phyloP scores from a whole-genome alignment of 306 rosid genomes.

The Quercus cerris region DNA sequence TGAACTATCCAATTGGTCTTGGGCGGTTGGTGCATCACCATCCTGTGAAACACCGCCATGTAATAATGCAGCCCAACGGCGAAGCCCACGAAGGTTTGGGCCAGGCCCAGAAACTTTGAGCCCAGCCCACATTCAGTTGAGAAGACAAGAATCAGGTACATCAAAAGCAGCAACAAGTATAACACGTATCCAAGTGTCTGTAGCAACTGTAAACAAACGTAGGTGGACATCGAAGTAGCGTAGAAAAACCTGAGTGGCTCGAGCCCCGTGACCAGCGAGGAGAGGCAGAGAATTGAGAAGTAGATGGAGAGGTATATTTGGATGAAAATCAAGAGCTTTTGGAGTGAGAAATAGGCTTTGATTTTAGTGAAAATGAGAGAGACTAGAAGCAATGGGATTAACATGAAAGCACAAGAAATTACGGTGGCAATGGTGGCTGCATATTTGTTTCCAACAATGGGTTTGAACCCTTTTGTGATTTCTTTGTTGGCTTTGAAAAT shows the following conservation, averaged over 20 bases:
- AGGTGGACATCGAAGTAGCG: constrained; percentile 77
- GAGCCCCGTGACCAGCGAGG: constrained; percentile 58
- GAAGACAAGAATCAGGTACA: constrained; percentile 76
- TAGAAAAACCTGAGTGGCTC: constrained; percentile 87
- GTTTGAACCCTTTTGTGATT: constrained; percentile 70
- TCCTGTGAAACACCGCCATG: constrained; percentile 83
- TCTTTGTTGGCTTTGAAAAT: constrained; percentile 67
- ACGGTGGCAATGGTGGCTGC: constrained; percentile 72
- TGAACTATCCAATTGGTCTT: constrained; percentile 87
- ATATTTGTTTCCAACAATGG: constrained; percentile 78
- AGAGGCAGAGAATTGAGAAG: constrained; percentile 70
- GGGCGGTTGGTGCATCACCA: constrained; percentile 69
- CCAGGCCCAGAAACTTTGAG: constrained; percentile 66
- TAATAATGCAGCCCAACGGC: constrained; percentile 81
- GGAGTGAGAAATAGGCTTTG: constrained; percentile 90
- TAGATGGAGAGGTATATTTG: constrained; percentile 86
- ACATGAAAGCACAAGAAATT: constrained; percentile 54
- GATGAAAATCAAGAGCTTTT: constrained; percentile 81
- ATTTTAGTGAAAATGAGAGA: constrained; percentile 74
- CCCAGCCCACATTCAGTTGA: constrained; percentile 67
- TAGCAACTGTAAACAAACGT: constrained; percentile 63
- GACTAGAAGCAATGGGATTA: constrained; percentile 68
- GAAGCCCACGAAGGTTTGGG: constrained; percentile 68
- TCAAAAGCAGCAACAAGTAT: constrained; percentile 60
- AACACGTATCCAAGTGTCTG: constrained; percentile 81